Percentiles rank a stretch among this genome's conserved stretches.
phyloP scores from a whole-genome alignment of 257 asterid genomes.

The Gentiana macrophylla region DNA sequence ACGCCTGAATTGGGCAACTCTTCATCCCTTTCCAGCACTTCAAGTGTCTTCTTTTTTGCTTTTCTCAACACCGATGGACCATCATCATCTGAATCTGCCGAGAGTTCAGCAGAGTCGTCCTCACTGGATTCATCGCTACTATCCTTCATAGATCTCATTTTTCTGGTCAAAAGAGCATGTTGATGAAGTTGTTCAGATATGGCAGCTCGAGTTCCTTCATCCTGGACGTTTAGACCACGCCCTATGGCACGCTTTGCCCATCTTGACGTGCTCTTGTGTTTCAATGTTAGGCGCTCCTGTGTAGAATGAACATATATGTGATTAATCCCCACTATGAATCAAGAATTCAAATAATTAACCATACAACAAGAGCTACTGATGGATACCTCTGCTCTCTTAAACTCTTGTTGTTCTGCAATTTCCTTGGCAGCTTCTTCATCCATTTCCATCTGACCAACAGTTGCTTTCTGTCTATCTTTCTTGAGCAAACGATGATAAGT shows the following conservation, averaged over 20 bases:
- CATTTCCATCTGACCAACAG: constrained; percentile 35
- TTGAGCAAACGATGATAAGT: constrained; percentile 67
- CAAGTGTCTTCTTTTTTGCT: constrained; percentile 66
- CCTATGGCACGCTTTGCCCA: constrained; percentile 77
- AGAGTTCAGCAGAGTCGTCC: constrained; percentile 49
- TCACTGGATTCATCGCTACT: constrained; percentile 77
- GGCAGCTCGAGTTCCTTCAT: constrained; percentile 82
- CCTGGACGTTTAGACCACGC: constrained; percentile 74
- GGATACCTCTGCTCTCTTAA: constrained; percentile 72
- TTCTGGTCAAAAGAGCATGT: constrained; percentile 75
- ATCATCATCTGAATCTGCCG: constrained; percentile 46
- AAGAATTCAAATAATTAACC: background rate
- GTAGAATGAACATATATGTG: constrained; percentile 6
- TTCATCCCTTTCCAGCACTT: constrained; percentile 53
- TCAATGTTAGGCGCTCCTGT: constrained; percentile 87
- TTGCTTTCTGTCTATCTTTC: constrained; percentile 56
- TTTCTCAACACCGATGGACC: constrained; percentile 39
- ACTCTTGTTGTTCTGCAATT: constrained; percentile 67
- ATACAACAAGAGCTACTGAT: constrained; percentile 1
- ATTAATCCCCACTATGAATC: background rate
- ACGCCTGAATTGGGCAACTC: constrained; percentile 72
- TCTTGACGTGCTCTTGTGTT: constrained; percentile 67
- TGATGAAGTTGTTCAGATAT: constrained; percentile 68
- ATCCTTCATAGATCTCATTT: constrained; percentile 64
- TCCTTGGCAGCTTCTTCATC: constrained; percentile 90